Evolutionary conservation across 1,139 yeast genomes (phyloP).

Genomic region (Saccharomycopsis phalli): DNA sequence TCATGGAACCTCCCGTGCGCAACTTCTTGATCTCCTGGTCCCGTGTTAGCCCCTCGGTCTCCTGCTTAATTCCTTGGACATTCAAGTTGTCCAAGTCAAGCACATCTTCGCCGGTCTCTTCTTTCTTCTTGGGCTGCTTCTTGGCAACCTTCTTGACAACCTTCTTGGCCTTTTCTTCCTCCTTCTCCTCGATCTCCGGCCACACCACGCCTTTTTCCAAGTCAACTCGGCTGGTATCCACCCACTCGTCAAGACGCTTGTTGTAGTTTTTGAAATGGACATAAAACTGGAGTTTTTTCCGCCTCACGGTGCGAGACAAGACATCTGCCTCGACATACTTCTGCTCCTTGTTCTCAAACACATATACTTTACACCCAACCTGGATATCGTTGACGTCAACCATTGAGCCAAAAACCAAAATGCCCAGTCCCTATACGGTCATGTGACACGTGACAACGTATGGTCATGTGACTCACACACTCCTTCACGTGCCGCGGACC

Average conservation of each 20-base stretch:
- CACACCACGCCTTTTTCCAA: slow-evolving; percentile 55
- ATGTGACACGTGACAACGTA: no score
- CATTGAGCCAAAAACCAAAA: no score
- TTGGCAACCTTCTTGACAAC: slow-evolving; percentile 27
- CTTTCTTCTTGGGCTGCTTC: slow-evolving; percentile 22
- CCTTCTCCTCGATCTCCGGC: slow-evolving; percentile 52
- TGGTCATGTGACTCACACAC: no score
- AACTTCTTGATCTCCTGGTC: slow-evolving; percentile 90
- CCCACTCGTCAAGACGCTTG: slow-evolving; percentile 94
- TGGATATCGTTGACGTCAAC: slow-evolving; percentile 34
- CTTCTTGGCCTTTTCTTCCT: slow-evolving; percentile 33
- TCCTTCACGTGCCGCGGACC: no score
- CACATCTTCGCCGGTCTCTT: slow-evolving; percentile 40
- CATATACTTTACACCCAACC: slow-evolving; percentile 75
- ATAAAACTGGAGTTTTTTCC: slow-evolving; percentile 73
- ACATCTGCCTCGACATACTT: slow-evolving; percentile 79
- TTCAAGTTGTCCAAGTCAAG: slow-evolving; percentile 82
- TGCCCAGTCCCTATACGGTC: no score
- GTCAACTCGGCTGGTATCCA: slow-evolving; percentile 62
- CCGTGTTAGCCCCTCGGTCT: slow-evolving; percentile 64
- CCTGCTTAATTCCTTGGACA: slow-evolving; percentile 66
- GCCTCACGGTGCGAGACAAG: slow-evolving; percentile 64
- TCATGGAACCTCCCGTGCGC: slow-evolving; percentile 93
- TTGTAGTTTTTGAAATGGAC: slow-evolving; percentile 93
- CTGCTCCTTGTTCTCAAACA: slow-evolving; percentile 55